Evolutionary conservation across 2,329 filamentous ascomycete genomes (phyloP), one percentile per base, ranked within the genome.

Genomic region (Fusarium clavum): DNA sequence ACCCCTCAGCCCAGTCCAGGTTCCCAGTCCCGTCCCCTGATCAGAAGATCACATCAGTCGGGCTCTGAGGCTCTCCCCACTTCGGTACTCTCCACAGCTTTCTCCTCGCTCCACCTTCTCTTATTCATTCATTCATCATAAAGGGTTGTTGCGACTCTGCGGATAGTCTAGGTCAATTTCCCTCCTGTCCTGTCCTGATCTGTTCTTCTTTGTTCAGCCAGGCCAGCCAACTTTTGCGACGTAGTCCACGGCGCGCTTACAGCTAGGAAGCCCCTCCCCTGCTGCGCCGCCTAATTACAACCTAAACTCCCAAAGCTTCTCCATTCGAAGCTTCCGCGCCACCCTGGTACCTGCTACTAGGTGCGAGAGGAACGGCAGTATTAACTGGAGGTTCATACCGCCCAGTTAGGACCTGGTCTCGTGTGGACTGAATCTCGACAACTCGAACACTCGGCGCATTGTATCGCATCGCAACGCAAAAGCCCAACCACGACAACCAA

Each of bases 381-480:
- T 71, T 66, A 71, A 54, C 65, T 71, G 44, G 57, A 66, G 61
- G 53, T 48, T 54, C 63, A 68, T 72, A 74, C 71, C 73, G 69
- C 68, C 69, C 67, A 68, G 65, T 71, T 63, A 70, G 70, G 71
- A 73, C 72, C 68, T 74, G 64, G 73, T 75, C 72, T 75, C 66
- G 72, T 75, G 73, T 74, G 70, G 68, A 75, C 61, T 61, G 53
- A 69, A 71, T 65, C 68, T 70, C 57, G 68, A 75, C 71, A 70
- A 75, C 63, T 60, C 67, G 46, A 71, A 57, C 64, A 57, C 62
- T 61, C 57, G 69, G 69, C 73, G 63, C 65, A 68, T 68, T 63
- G 53, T 49, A 70, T 66, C 64, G 68, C 64, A 52, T 41, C 49
- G 49, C 24, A 53, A 53, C 49, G 30, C 12, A 25, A 61, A 63